Percentiles rank a stretch among this genome's conserved stretches.
phyloP scores from a whole-genome alignment of 495 filamentous ascomycete species.

The Aspergillus sclerotioniger region DNA sequence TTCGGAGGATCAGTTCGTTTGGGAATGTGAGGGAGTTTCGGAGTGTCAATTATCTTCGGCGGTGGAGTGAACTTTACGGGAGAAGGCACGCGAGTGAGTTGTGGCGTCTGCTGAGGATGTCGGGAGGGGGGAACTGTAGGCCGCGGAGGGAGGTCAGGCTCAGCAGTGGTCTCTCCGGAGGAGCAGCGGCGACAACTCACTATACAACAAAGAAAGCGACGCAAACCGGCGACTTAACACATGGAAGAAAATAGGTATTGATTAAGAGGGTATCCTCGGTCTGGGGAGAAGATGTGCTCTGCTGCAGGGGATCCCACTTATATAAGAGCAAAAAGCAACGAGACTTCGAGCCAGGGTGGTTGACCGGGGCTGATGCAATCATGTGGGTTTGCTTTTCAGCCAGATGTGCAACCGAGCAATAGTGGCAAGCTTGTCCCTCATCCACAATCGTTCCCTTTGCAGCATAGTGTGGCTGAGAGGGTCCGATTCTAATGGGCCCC shows the following conservation, averaged over 20 bases:
- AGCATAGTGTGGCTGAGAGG: constrained; percentile 4
- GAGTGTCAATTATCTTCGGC: background rate
- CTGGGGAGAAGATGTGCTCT: background rate
- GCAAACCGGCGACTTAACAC: constrained; percentile 14
- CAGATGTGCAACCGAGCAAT: background rate
- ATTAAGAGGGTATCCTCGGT: constrained; percentile 1
- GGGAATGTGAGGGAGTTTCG: background rate
- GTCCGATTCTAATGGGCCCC: constrained; percentile 2
- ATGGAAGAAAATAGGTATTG: constrained; percentile 1
- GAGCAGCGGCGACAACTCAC: constrained; percentile 13
- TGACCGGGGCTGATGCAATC: constrained; percentile 3
- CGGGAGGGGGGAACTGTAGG: constrained; percentile 10
- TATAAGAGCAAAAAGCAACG: background rate
- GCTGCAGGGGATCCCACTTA: background rate
- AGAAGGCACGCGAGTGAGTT: constrained; percentile 3
- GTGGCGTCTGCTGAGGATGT: constrained; percentile 9
- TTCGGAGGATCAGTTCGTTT: background rate
- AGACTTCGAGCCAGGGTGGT: background rate
- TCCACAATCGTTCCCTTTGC: background rate
- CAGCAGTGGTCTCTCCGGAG: constrained; percentile 9
- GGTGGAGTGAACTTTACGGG: background rate
- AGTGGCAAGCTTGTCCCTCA: background rate
- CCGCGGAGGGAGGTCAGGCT: constrained; percentile 13
- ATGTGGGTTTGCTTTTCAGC: background rate
- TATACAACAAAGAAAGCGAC: constrained; percentile 9